A percentile compares a stretch with the other conserved stretches of the same genome.
Conservation (phyloP, 352 stramenopile species). For the Phytophthora ramorum region DNA sequence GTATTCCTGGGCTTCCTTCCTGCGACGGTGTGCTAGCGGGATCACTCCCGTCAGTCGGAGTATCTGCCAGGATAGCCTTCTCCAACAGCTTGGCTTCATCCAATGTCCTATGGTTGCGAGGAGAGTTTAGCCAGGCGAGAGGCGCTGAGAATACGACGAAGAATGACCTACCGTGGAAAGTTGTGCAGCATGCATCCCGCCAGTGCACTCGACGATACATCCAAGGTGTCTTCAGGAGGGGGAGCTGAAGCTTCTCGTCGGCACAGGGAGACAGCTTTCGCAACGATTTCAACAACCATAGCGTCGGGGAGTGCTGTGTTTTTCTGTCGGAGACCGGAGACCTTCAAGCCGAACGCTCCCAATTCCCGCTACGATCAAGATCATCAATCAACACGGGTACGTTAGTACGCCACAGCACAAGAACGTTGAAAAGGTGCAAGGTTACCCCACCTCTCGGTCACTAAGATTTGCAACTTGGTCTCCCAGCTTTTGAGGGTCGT, state of each 20-base stretch:
- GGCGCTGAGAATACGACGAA: background rate
- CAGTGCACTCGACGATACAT: background rate
- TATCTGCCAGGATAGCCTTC: conserved; percentile 29
- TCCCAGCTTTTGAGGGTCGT: conserved; percentile 58
- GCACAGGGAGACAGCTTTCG: conserved; percentile 36
- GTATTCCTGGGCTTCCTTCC: conserved; percentile 20
- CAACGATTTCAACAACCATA: conserved; percentile 60
- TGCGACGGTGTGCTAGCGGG: conserved; percentile 3
- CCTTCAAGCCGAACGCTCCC: conserved; percentile 55
- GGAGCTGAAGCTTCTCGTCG: conserved; percentile 17
- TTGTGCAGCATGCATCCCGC: conserved; percentile 61
- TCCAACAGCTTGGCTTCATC: conserved; percentile 71
- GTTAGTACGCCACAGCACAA: background rate
- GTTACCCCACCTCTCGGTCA: conserved; percentile 53
- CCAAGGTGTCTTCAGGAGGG: background rate
- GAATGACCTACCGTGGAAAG: conserved; percentile 51
- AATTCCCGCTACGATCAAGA: conserved; percentile 50
- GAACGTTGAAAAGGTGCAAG: background rate
- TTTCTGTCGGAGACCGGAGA: conserved; percentile 52
- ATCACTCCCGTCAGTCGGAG: conserved; percentile 11
- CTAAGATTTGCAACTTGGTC: conserved; percentile 39
- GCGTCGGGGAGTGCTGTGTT: conserved; percentile 48
- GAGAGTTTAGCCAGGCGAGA: background rate
- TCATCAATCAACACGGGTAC: background rate
- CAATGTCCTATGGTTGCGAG: conserved; percentile 29